Base-by-base conservation (phyloP, 2,329 filamentous ascomycete genomes). In the Metarhizium album region DNA sequence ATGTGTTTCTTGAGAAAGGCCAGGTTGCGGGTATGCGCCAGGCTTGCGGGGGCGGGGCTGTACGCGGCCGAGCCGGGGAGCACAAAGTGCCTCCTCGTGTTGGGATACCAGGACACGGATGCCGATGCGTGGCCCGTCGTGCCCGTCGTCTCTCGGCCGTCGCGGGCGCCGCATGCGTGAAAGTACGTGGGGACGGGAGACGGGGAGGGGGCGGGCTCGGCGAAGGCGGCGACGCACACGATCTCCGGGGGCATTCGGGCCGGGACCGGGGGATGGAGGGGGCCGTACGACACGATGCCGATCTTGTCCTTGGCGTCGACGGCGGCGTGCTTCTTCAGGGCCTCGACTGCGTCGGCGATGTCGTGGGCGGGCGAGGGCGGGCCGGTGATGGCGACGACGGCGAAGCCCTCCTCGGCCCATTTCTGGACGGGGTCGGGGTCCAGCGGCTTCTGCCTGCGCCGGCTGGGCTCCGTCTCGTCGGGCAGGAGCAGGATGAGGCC, bases 1-100 rank as follows among this genome's bases (percentile, higher is more conserved):
- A 86, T 65, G 13, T 76, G 67, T n/a, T 73, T 73, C 60, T 86
- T 86, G 11, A 90, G 58, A 56, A 87, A 86, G 0, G 71, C 67
- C 3, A 88, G 66, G 52, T 70, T 81, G 1, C 84, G 75, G 1
- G 84, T 84, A 62, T 89, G 84, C 0, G 81, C 73, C 0, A 87
- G 68, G 2, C 73, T 70, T 20, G 80, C 82, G 0, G 75, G 67
- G 3, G 71, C 63, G 51, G 74, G 69, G 52, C 76, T 67, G 64
- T 80, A 84, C 51, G 70, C 62, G 0, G 59, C 46, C 40, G 75
- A 70, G 7, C 71, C 71, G 1, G 79, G 79, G 2, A 78, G 50
- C 13, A 58, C 62, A 56, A 77, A 79, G 1, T 64, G 59, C 1
- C 68, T 68, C 3, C 58, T 42, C 3, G 46, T 53, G 18, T 49